phyloP scores from a whole-genome alignment of 352 stramenopile species.

The Peronospora destructor region DNA sequence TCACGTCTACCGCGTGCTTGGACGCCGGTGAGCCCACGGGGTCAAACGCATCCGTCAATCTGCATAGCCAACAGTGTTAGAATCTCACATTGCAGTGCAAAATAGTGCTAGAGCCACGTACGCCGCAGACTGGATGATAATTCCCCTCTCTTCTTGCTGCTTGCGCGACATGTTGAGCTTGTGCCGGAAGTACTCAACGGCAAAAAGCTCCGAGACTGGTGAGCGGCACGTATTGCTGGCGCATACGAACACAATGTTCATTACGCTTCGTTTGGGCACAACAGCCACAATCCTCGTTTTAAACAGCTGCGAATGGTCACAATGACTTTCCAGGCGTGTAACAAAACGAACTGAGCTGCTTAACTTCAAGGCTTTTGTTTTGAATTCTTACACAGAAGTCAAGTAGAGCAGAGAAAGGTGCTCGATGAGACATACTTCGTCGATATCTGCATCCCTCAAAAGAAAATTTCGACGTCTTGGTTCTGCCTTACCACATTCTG shows the following conservation, averaged over 20 bases:
- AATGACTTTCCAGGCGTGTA: conserved; percentile 4
- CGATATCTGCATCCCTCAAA: too few relatives aligned
- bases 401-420: too few relatives aligned
- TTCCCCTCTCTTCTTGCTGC: conserved; percentile 61
- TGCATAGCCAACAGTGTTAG: conserved; percentile 17
- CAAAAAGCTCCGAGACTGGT: conserved; percentile 65
- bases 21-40: conserved; percentile 56
- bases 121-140: conserved; percentile 64
- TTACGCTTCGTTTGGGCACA: conserved; percentile 14
- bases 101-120: conserved; percentile 25
- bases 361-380: too few relatives aligned
- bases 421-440: too few relatives aligned
- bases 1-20: conserved; percentile 49
- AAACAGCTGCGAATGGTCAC: conserved; percentile 15
- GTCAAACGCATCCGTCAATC: conserved; percentile 69
- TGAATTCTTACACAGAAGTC: too few relatives aligned
- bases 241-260: conserved; percentile 83
- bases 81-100: not conserved
- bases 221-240: conserved; percentile 83
- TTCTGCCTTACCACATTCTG: too few relatives aligned
- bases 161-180: conserved; percentile 59
- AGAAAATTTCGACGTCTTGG: too few relatives aligned
- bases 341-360: too few relatives aligned
- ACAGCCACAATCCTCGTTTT: too few relatives aligned
- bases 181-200: conserved; percentile 77